A percentile compares a stretch with the other conserved stretches of the same genome.
These are phyloP conservation scores for Aspergillus pseudotamarii DNA, from an alignment of 2,329 filamentous ascomycete genomes.

Conservation along the genomic window DNA sequence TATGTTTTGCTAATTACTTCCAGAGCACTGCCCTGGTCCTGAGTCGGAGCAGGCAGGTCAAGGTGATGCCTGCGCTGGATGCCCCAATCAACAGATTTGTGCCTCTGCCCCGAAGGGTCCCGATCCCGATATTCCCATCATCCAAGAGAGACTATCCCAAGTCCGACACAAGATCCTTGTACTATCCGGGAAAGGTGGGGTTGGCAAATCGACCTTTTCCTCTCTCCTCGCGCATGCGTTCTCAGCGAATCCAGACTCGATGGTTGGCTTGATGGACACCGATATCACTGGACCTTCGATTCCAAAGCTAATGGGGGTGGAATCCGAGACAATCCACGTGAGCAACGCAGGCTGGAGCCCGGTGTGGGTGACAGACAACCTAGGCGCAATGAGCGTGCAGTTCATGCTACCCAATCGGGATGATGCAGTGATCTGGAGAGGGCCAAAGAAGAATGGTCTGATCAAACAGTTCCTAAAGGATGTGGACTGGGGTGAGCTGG, in stretches of 20 bases:
- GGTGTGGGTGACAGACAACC: constrained; percentile 92
- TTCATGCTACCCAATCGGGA: constrained; percentile 96
- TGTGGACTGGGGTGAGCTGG: constrained; percentile 94
- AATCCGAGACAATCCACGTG: constrained; percentile 89
- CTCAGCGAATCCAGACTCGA: constrained; percentile 74
- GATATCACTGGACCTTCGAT: constrained; percentile 97
- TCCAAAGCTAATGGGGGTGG: constrained; percentile 98
- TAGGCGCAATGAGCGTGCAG: constrained; percentile 95
- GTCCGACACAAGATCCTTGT: constrained; percentile 93
- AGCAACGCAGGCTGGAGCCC: constrained; percentile 89
- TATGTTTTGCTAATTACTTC: constrained; percentile 8
- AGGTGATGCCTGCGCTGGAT: constrained; percentile 86
- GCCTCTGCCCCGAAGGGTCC: constrained; percentile 92
- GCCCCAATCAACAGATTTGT: constrained; percentile 94
- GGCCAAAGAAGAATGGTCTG: constrained; percentile 96
- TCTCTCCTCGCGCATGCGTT: constrained; percentile 87
- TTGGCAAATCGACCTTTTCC: constrained; percentile 94
- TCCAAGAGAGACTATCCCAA: constrained; percentile 76
- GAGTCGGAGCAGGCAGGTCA: constrained; percentile 58
- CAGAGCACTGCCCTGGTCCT: constrained; percentile 88
- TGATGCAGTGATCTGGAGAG: constrained; percentile 95
- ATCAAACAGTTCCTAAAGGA: constrained; percentile 99
- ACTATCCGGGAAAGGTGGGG: constrained; percentile 91
- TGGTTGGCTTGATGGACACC: constrained; percentile 94
- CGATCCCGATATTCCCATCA: constrained; percentile 88